Conservation (phyloP, 176 grass and related monocot genomes). For the Aegilops bicornis region DNA sequence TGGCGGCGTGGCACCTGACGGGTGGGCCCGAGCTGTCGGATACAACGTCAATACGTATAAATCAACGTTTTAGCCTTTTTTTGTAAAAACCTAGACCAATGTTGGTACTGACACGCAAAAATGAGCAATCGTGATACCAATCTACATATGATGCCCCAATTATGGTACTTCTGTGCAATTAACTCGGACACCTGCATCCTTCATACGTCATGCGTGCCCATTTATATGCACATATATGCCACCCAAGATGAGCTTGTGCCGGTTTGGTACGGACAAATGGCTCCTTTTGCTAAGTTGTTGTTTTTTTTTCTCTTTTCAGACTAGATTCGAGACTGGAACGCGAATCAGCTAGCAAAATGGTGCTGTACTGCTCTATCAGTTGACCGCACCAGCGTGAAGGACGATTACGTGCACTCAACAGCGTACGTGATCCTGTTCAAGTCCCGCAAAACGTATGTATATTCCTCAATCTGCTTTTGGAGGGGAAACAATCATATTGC, state of each 20-base stretch:
- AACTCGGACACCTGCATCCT: no score
- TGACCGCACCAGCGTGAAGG: not conserved
- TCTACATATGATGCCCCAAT: no score
- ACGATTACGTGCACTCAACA: conserved; percentile 7
- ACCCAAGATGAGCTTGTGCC: not conserved
- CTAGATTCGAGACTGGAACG: not conserved
- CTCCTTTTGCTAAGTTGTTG: not conserved
- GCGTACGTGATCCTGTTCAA: not conserved
- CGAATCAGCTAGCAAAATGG: not conserved
- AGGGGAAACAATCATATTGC: not conserved
- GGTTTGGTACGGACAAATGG: not conserved
- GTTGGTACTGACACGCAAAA: no score
- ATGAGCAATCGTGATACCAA: no score
- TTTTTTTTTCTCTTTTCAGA: not conserved
- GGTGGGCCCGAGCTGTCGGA: no score
- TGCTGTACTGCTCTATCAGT: not conserved
- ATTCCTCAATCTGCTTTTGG: not conserved
- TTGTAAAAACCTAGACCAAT: no score
- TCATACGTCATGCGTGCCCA: not conserved
- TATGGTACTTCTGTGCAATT: no score
- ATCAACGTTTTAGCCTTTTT: no score
- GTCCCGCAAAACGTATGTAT: not conserved
- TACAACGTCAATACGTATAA: no score
- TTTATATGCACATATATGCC: not conserved
- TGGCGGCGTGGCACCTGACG: no score